Evolutionary conservation across 169 alveolate species (phyloP), one percentile per base, ranked within the genome.

Genomic region (Eimeria falciformis): DNA sequence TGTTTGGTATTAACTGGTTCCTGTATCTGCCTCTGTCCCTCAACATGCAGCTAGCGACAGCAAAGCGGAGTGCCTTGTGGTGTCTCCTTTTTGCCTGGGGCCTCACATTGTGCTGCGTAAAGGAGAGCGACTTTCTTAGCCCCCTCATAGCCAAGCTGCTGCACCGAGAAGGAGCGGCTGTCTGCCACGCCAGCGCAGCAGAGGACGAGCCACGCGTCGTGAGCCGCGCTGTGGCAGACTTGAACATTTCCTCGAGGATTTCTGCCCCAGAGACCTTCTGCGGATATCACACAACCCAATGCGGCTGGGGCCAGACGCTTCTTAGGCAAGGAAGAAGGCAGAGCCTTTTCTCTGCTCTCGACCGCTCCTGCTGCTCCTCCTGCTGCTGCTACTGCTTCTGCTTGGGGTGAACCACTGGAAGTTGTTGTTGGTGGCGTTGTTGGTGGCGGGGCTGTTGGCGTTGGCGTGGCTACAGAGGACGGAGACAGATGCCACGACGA

Each of bases 151-250:
- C 87, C 87, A 12, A 78, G 71, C 53, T 78, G 87, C 87, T 37
- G 23, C 14, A 78, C 69, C 43, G 87, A 78, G 58, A 78, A 78
- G n/a, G 87, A 66, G 29, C 87, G 87, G 69, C 87, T 78, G 29
- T 78, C 87, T 1, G 43, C 87, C 2, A 66, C 87, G 33, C 87
- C 87, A 25, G 87, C 87, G 23, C 87, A 78, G 45, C 87, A 78
- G 69, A 78, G 69, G 18, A 78, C 87, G 17, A 78, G 69, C 87
- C 87, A 78, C 53, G 87, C 87, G 69, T 78, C 50, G 87, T 78
- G 87, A 5, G 69, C 62, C 14, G 55, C 46, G 87, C 87, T 78
- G 87, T 78, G 87, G 68, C 87, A 78, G 0, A 78, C 87, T 27
- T 69, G 17, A 14, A 78, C 87, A 69, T 78, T 78, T 45, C 87